Evolutionary conservation across 176 grass and related monocot genomes (phyloP).

Genomic region (Musa schizocarpa): DNA sequence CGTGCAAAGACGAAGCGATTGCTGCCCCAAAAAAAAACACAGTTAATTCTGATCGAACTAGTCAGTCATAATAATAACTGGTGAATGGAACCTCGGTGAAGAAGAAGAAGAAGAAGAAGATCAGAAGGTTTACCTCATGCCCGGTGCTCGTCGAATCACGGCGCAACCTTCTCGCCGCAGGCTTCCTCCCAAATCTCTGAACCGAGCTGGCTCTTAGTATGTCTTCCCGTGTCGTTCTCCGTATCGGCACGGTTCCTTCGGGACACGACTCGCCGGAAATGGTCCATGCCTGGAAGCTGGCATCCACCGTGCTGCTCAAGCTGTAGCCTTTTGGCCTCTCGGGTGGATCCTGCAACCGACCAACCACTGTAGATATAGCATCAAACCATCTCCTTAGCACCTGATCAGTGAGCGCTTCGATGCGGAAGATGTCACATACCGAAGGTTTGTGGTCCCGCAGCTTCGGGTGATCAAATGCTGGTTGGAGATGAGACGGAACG

Average conservation of each 20-base stretch:
- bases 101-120: too few species aligned
- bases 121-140: constrained; percentile 4
- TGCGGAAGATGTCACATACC: background rate
- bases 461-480: constrained; percentile 17
- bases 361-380: background rate
- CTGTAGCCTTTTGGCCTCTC: constrained; percentile 5
- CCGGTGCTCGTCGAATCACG: background rate
- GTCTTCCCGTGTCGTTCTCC: constrained; percentile 6
- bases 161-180: background rate
- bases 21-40: too few species aligned
- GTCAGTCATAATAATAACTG: too few species aligned
- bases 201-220: constrained; percentile 1
- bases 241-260: constrained; percentile 2
- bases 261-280: constrained; percentile 1
- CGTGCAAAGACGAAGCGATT: too few species aligned
- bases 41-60: too few species aligned
- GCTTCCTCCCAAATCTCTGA: constrained; percentile 3
- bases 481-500: constrained; percentile 14
- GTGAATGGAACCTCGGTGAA: too few species aligned
- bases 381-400: background rate
- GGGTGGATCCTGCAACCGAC: constrained; percentile 2
- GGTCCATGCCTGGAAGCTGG: background rate
- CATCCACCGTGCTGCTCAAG: background rate
- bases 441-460: background rate
- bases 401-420: background rate